phyloP scores from a whole-genome alignment of 1,284 basidiomycete genomes.

The Calocybe gambosa region DNA sequence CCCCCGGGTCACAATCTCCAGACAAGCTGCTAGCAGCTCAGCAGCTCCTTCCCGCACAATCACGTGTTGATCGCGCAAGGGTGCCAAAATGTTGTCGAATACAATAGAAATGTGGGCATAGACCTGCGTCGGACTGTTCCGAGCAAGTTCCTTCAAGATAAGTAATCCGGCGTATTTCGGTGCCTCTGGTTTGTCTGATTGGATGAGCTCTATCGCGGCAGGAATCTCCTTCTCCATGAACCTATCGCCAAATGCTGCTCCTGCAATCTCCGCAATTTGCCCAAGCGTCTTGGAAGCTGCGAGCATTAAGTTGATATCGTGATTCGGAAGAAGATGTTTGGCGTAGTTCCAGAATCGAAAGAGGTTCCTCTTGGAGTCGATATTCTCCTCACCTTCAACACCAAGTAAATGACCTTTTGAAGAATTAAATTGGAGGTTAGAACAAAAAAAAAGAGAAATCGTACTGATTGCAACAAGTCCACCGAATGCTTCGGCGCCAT shows the following conservation, averaged over 20 bases:
- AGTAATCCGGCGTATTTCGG: slow-evolving; percentile 82
- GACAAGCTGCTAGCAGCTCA: slow-evolving; percentile 82
- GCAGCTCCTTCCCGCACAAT: slow-evolving; percentile 89
- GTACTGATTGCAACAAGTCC: slow-evolving; percentile 79
- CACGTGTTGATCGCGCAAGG: slow-evolving; percentile 78
- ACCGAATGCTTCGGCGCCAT: slow-evolving; percentile 70
- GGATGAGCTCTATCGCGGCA: slow-evolving; percentile 73
- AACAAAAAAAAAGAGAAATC: slow-evolving; percentile 22
- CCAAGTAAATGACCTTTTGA: slow-evolving; percentile 66
- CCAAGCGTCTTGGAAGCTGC: slow-evolving; percentile 83
- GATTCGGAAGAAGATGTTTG: slow-evolving; percentile 77
- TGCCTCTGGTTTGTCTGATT: slow-evolving; percentile 69
- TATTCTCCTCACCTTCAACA: slow-evolving; percentile 66
- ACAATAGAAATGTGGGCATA: slow-evolving; percentile 82
- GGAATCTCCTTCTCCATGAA: slow-evolving; percentile 87
- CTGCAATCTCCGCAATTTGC: slow-evolving; percentile 76
- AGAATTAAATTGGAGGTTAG: slow-evolving; percentile 10
- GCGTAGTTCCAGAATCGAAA: slow-evolving; percentile 91
- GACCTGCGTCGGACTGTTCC: slow-evolving; percentile 81
- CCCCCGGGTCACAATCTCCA: slow-evolving; percentile 76
- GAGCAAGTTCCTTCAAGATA: slow-evolving; percentile 86
- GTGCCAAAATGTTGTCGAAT: slow-evolving; percentile 87
- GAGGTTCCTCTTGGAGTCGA: slow-evolving; percentile 70
- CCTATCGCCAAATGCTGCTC: slow-evolving; percentile 75
- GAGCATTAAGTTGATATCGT: slow-evolving; percentile 84